These are phyloP conservation scores for Kingdonia uniflora DNA, from an alignment of 164 flowering plant genomes.

Conservation along the genomic window DNA sequence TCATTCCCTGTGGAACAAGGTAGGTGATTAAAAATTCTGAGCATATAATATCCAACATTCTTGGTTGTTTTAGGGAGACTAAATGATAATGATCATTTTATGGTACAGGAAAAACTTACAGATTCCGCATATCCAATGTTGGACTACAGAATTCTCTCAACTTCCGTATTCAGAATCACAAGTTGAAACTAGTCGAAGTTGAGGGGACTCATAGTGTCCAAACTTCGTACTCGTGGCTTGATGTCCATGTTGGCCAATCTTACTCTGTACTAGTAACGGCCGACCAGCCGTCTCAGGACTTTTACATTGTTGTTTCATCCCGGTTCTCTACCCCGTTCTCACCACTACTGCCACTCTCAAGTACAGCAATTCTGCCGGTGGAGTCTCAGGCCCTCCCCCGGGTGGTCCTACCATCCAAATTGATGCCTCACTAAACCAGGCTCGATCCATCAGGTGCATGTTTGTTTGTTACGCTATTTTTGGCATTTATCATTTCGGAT, in stretches of 20 bases:
- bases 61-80: background rate
- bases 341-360: conserved; percentile 54
- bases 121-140: conserved; percentile 76
- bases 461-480: background rate
- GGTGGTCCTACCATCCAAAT: conserved; percentile 80
- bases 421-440: conserved; percentile 85
- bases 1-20: conserved; percentile 63
- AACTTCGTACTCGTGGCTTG: conserved; percentile 59
- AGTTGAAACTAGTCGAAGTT: conserved; percentile 64
- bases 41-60: background rate
- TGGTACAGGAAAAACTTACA: conserved; percentile 69
- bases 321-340: conserved; percentile 50
- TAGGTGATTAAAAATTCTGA: conserved; percentile 2
- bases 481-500: no score
- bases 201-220: conserved; percentile 87
- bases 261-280: conserved; percentile 74
- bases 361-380: conserved; percentile 51
- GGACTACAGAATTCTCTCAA: conserved; percentile 70
- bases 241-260: conserved; percentile 78
- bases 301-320: conserved; percentile 52
- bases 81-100: background rate
- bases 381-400: conserved; percentile 52
- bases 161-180: conserved; percentile 69
- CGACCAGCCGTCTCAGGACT: conserved; percentile 61
- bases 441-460: conserved; percentile 61